Percentiles rank a stretch among this genome's conserved stretches.
phyloP scores from a whole-genome alignment of 1,139 yeast species.

The Suhomyces bribrorum region DNA sequence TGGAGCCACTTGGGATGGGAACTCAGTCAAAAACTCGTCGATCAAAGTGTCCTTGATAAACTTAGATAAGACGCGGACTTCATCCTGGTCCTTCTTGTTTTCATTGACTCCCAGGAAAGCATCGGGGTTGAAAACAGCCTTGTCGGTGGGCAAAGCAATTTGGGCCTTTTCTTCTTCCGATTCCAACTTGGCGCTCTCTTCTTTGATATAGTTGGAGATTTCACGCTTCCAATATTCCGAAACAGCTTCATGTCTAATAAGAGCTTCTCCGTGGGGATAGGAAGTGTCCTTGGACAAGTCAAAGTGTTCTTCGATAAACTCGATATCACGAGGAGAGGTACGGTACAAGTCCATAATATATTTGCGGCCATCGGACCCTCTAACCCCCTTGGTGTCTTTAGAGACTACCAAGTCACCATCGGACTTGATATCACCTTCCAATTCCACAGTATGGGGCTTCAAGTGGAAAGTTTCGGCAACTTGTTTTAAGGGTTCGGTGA shows the following conservation, averaged over 20 bases:
- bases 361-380: conserved; percentile 82
- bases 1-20: conserved; percentile 61
- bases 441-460: conserved; percentile 61
- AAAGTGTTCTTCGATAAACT: conserved; percentile 62
- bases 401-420: conserved; percentile 62
- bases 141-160: conserved; percentile 57
- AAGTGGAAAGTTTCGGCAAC: conserved; percentile 78
- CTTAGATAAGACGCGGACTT: conserved; percentile 67
- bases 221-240: conserved; percentile 86
- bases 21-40: conserved; percentile 61
- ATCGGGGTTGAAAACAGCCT: conserved; percentile 75
- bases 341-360: conserved; percentile 84
- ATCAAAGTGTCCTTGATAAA: conserved; percentile 61
- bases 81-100: conserved; percentile 51
- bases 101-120: conserved; percentile 55
- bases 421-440: conserved; percentile 34
- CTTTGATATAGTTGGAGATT: conserved; percentile 55
- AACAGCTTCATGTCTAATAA: conserved; percentile 84
- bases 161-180: conserved; percentile 47
- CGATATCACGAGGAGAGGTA: conserved; percentile 80
- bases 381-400: conserved; percentile 79
- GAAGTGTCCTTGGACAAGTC: conserved; percentile 41
- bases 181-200: conserved; percentile 44
- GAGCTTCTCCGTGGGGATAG: conserved; percentile 81
- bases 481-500: conserved; percentile 54